Evolutionary conservation across 1,284 basidiomycete genomes (phyloP), one percentile per base, ranked within the genome.

Genomic region (Xerocomus minutiporus): DNA sequence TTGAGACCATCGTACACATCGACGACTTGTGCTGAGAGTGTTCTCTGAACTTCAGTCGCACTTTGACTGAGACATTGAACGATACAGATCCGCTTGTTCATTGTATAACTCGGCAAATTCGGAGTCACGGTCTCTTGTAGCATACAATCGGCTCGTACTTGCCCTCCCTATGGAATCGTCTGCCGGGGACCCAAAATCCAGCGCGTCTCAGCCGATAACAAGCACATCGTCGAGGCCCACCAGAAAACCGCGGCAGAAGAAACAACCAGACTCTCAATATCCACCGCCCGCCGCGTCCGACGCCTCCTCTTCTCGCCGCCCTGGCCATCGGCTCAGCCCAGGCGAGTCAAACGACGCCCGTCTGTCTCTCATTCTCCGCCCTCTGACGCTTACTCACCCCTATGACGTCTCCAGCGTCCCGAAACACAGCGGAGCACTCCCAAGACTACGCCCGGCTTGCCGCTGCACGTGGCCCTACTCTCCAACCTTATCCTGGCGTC

Each of bases 401-500:
- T 26, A 57, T 63, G 54, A 57, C 53, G 32, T 59, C 59, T 56
- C 58, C 57, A 74, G 69, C 64, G 49, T 62, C 76, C 52, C 73
- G 73, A 59, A 65, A 67, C 56, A 66, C 70, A 41, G 66, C 68
- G 51, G 74, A 77, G 53, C 75, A 73, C 49, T 57, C 66, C 12
- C 68, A 63, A 51, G 67, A 62, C 54, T 62, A 57, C 54, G 46
- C 57, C 52, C 71, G 62, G 50, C 57, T 65, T 58, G 57, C 68
- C 54, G 57, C 69, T 59, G 68, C 68, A 62, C 73, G 75, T 62
- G 71, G 74, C 47, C 71, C 75, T 51, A 68, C 77, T 56, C 73
- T 77, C 50, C 80, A 80, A 64, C 76, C 80, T 34, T 79, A 81
- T 66, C 77, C 79, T 43, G 73, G 70, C 26, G 67, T 72, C 8